These are phyloP conservation scores for Penicillium tannophilum DNA, from an alignment of 495 filamentous ascomycete genomes.

Conservation along the genomic window DNA sequence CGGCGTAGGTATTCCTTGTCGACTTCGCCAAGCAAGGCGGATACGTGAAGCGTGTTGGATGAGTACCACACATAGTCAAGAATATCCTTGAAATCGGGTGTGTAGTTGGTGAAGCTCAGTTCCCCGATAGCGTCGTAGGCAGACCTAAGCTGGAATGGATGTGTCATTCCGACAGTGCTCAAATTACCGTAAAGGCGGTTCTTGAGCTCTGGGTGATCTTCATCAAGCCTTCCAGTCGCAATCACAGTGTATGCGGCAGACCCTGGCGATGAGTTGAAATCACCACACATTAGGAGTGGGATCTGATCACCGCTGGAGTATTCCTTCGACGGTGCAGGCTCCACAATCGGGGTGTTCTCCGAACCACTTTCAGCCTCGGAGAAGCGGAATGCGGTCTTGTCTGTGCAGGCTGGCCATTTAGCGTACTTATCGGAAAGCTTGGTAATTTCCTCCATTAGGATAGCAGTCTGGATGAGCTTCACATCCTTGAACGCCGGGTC, in stretches of 20 bases:
- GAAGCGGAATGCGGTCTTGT: slow-evolving; percentile 74
- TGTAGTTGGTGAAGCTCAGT: slow-evolving; percentile 93
- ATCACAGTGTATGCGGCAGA: slow-evolving; percentile 90
- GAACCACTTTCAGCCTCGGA: slow-evolving; percentile 59
- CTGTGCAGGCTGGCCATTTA: slow-evolving; percentile 70
- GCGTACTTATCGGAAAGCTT: slow-evolving; percentile 82
- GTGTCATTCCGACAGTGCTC: slow-evolving; percentile 84
- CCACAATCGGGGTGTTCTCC: slow-evolving; percentile 50
- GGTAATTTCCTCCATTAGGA: slow-evolving; percentile 86
- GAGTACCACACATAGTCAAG: slow-evolving; percentile 98
- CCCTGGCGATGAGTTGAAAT: slow-evolving; percentile 87
- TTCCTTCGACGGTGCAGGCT: slow-evolving; percentile 68
- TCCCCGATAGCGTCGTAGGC: slow-evolving; percentile 79
- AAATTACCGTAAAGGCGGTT: slow-evolving; percentile 83
- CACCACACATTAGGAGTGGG: slow-evolving; percentile 87
- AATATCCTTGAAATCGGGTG: slow-evolving; percentile 83
- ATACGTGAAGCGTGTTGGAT: slow-evolving; percentile 85
- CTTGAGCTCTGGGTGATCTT: slow-evolving; percentile 74
- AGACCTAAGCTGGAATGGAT: slow-evolving; percentile 92
- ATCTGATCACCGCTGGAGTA: slow-evolving; percentile 85
- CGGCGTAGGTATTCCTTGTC: slow-evolving; percentile 86
- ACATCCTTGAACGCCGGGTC: slow-evolving; percentile 88
- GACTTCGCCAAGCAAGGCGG: slow-evolving; percentile 84
- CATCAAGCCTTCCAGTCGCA: slow-evolving; percentile 68
- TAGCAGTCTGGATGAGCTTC: slow-evolving; percentile 91